Evolutionary conservation across 2,329 filamentous ascomycete species (phyloP).

Genomic region (Dactylellina sp.): DNA sequence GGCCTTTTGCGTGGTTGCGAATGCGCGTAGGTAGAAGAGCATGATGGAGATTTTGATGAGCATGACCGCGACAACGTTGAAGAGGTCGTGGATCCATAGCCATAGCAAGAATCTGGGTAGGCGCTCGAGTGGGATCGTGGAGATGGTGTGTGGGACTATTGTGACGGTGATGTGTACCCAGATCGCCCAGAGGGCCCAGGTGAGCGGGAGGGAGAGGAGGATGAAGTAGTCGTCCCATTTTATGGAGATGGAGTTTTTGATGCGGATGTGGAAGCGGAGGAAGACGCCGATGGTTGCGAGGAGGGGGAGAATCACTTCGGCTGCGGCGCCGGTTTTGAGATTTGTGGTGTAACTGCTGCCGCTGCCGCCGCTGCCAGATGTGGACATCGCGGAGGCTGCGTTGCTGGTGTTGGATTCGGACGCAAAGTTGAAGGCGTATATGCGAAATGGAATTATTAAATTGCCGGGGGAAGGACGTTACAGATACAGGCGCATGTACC

Average conservation of each 20-base stretch:
- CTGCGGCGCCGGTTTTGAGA: conserved; percentile 36
- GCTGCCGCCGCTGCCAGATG: too few relatives aligned
- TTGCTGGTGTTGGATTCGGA: conserved; percentile 29
- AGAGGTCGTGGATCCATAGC: conserved; percentile 46
- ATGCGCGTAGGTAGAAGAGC: conserved; percentile 41
- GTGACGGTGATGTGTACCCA: conserved; percentile 37
- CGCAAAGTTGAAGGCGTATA: neutral
- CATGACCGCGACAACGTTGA: conserved; percentile 37
- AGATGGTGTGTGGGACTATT: conserved; percentile 29
- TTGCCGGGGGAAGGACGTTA: neutral
- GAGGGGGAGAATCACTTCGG: conserved; percentile 42
- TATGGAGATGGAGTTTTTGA: conserved; percentile 36
- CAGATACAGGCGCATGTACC: neutral
- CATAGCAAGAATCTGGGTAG: conserved; percentile 25
- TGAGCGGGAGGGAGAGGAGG: conserved; percentile 37
- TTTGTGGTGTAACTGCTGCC: conserved; percentile 34
- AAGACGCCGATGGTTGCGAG: conserved; percentile 36
- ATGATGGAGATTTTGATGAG: conserved; percentile 41
- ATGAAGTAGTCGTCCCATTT: conserved; percentile 54
- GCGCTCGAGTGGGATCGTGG: conserved; percentile 18
- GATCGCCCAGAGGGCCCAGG: conserved; percentile 44
- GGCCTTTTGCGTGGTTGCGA: conserved; percentile 35
- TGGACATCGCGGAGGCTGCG: neutral
- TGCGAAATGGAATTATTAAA: neutral
- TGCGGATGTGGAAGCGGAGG: conserved; percentile 43